Conservation (phyloP, 257 asterid genomes). For the Salvia hispanica region DNA sequence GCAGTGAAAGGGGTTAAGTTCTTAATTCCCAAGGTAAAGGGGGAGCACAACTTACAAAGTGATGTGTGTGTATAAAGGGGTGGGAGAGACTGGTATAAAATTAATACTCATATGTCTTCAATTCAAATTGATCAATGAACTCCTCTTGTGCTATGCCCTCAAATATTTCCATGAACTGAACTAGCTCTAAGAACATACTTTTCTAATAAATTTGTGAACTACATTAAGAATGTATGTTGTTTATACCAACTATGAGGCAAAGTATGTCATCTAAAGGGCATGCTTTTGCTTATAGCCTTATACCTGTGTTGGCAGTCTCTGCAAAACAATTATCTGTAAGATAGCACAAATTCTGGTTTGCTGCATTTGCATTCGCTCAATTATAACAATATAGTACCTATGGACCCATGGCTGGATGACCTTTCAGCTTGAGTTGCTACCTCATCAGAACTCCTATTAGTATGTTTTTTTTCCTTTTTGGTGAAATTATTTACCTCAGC, state of each 20-base stretch:
- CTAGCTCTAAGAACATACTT: too few relatives aligned
- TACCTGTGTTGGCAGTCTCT: too few relatives aligned
- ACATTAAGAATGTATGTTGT: too few relatives aligned
- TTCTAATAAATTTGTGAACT: too few relatives aligned
- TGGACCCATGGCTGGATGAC: slow-evolving; percentile 20
- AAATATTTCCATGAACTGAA: too few relatives aligned
- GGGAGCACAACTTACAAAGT: neutral
- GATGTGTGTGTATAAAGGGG: neutral
- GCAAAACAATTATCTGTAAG: neutral
- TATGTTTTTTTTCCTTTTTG: neutral
- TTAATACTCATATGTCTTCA: neutral
- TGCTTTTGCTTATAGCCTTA: too few relatives aligned
- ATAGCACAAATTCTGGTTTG: neutral
- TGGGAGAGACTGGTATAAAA: neutral
- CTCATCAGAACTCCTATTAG: neutral
- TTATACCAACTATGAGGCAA: too few relatives aligned
- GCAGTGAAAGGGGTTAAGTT: neutral
- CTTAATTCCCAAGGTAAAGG: neutral
- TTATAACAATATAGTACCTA: neutral
- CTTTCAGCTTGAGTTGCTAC: slow-evolving; percentile 3
- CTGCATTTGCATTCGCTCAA: neutral
- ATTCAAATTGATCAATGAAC: neutral
- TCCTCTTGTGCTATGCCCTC: too few relatives aligned
- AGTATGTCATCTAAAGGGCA: too few relatives aligned
- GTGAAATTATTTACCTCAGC: slow-evolving; percentile 11